Percentiles rank a stretch among this genome's conserved stretches.
phyloP scores from a whole-genome alignment of 345 rosid genomes.

The Brassica rapa region DNA sequence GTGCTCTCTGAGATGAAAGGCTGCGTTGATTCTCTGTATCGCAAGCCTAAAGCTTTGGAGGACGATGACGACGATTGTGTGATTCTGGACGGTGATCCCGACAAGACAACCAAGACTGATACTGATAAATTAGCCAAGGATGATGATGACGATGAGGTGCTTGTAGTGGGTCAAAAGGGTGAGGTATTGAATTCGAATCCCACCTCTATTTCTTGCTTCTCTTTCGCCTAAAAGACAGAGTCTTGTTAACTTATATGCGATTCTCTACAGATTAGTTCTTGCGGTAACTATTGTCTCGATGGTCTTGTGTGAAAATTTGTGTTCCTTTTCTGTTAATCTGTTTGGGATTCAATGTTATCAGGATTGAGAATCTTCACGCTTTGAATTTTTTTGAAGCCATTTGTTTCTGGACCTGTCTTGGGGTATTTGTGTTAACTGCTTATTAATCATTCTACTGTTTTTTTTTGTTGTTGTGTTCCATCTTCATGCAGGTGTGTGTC shows the following conservation, averaged over 20 bases:
- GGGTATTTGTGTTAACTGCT: neutral
- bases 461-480: neutral
- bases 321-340: neutral
- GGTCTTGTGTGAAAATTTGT: neutral
- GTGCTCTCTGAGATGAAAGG: conserved; percentile 26
- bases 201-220: neutral
- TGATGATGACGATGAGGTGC: conserved; percentile 28
- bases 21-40: conserved; percentile 9
- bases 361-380: neutral
- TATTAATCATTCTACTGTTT: neutral
- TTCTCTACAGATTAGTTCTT: neutral
- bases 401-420: neutral
- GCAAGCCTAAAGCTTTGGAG: conserved; percentile 1
- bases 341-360: neutral
- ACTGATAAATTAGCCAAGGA: neutral
- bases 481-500: conserved; percentile 15
- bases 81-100: conserved; percentile 40
- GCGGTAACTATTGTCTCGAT: neutral
- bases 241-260: neutral
- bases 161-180: conserved; percentile 42
- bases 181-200: conserved; percentile 24
- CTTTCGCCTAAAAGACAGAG: neutral
- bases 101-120: conserved; percentile 7
- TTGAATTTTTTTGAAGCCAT: neutral
- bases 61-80: conserved; percentile 35